These are phyloP conservation scores for Haematococcus sp. DNA, from an alignment of 139 green algal genomes.

Conservation along the genomic window DNA sequence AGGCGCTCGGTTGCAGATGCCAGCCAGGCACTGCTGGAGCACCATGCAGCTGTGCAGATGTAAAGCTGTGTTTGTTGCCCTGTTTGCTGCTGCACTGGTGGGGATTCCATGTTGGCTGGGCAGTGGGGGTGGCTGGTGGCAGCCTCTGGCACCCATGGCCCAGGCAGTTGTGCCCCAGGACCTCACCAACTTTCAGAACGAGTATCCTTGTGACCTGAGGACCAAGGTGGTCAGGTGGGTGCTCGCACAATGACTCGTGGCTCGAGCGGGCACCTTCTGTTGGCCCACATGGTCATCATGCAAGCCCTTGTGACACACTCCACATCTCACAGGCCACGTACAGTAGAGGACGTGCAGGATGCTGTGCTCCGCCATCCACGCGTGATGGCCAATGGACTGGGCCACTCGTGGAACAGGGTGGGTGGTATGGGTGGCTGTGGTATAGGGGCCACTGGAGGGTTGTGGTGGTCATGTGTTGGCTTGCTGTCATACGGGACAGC, in stretches of 20 bases:
- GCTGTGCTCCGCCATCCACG: constrained; percentile 36
- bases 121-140: too few species aligned
- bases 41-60: too few species aligned
- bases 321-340: constrained; percentile 48
- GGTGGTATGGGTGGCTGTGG: neutral
- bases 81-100: too few species aligned
- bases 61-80: too few species aligned
- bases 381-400: constrained; percentile 34
- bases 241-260: neutral
- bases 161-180: constrained; percentile 10
- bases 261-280: neutral
- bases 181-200: constrained; percentile 26
- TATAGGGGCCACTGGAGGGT: too few species aligned
- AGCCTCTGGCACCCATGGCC: neutral
- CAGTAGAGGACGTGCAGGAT: constrained; percentile 37
- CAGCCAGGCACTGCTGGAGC: too few species aligned
- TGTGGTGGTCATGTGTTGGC: too few species aligned
- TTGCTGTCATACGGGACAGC: too few species aligned
- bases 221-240: constrained; percentile 11
- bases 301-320: too few species aligned
- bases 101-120: too few species aligned
- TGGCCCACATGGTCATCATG: neutral
- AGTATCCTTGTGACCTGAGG: constrained; percentile 19
- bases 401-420: constrained; percentile 59
- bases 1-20: too few species aligned